Evolutionary conservation across 495 filamentous ascomycete genomes (phyloP), one percentile per base, ranked within the genome.

Genomic region (Ascodesmis nigricans): DNA sequence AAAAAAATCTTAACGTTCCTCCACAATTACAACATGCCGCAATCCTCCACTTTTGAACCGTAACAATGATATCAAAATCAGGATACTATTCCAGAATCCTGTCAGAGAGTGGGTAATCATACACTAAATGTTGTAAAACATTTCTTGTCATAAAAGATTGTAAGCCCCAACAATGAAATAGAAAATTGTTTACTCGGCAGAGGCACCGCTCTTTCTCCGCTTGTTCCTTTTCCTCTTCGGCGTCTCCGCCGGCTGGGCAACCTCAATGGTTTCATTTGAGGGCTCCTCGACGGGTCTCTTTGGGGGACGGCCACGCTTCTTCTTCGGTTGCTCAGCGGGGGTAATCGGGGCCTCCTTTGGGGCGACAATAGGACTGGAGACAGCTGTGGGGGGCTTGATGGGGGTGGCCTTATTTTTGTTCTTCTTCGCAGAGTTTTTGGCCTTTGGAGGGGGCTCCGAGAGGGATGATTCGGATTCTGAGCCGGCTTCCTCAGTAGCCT

Each of bases 391-490:
- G 1, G 42, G 28, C 28, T 43, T 46, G 27, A 52, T 38, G 3
- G 37, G 34, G 10, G 40, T 44, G 8, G 38, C 45, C 52, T 67
- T 66, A 29, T 52, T 33, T 5, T 50, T 50, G 17, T 44, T 44
- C 17, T 35, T 29, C 55, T 65, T 70, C 41, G 66, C 60, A 21
- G 50, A 24, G 46, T 44, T 45, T 57, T 55, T 9, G 54, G 34
- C 14, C 43, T 61, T 41, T 57, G 69, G 64, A 19, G 66, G 69
- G 33, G 62, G 59, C 44, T n/a, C n/a, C n/a, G 61, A 64, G 18
- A 57, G 50, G 10, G 66, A 59, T 26, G 66, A 59, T 50, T 72
- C 64, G 3, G 63, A 61, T n/a, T n/a, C n/a, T n/a, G n/a, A n/a
- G n/a, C n/a, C n/a, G n/a, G n/a, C n/a, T n/a, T n/a, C n/a, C n/a